A percentile compares a stretch with the other conserved stretches of the same genome.
phyloP scores from a whole-genome alignment of 768 basidiomycete species.

The Serendipita vermifera region DNA sequence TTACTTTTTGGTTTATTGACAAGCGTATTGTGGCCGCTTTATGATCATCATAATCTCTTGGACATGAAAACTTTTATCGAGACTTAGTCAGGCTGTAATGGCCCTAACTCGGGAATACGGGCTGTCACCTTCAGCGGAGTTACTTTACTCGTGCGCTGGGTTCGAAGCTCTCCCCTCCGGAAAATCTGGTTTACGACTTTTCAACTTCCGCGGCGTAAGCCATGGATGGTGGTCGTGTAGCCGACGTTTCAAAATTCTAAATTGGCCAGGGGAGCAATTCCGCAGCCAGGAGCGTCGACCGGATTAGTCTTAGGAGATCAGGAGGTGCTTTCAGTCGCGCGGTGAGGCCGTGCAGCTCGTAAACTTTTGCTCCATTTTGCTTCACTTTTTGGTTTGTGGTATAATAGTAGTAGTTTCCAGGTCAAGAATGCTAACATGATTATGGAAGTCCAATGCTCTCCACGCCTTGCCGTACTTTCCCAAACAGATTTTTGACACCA shows the following conservation, averaged over 20 bases:
- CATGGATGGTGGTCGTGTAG: slow-evolving; percentile 13
- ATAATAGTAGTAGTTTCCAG: no score
- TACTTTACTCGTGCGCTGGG: slow-evolving; percentile 14
- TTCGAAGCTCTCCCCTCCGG: slow-evolving; percentile 18
- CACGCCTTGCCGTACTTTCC: slow-evolving; percentile 76
- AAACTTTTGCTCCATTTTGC: slow-evolving; percentile 13
- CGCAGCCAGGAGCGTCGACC: slow-evolving; percentile 15
- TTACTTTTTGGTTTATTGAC: no score
- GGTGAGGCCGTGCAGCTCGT: slow-evolving; percentile 14
- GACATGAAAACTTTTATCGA: no score
- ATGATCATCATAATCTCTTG: no score
- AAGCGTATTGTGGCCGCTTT: no score
- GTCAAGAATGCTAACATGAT: no score
- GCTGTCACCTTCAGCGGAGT: slow-evolving; percentile 7
- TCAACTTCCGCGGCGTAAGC: slow-evolving; percentile 13
- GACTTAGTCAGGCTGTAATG: slow-evolving; percentile 10
- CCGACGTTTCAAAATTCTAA: background rate
- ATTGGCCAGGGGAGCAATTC: slow-evolving; percentile 17
- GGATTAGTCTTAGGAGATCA: slow-evolving; percentile 17
- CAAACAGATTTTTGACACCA: slow-evolving; percentile 75
- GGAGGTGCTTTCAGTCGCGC: slow-evolving; percentile 17
- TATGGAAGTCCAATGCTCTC: slow-evolving; percentile 20
- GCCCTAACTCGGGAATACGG: slow-evolving; percentile 7
- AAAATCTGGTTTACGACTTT: slow-evolving; percentile 15
- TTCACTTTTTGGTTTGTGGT: no score